phyloP scores from a whole-genome alignment of 192 early-diverging fungal species.

The Neocallimastix lanati region DNA sequence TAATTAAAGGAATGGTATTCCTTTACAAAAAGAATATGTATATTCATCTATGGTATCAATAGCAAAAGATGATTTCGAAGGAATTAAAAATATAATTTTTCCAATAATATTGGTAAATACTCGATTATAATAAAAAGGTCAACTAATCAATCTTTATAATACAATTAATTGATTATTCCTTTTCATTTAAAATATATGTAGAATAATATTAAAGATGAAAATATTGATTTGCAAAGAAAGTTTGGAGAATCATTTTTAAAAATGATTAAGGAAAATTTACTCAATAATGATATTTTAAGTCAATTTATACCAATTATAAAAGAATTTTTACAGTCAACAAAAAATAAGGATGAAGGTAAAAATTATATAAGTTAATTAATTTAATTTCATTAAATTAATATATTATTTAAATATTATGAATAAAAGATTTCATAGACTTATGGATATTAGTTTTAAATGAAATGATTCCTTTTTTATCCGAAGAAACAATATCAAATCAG shows the following conservation, averaged over 20 bases:
- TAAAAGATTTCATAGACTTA: background rate
- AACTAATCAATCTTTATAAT: too few relatives aligned
- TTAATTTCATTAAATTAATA: too few relatives aligned
- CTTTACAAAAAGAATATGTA: background rate
- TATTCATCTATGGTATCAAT: background rate
- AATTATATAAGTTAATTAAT: too few relatives aligned
- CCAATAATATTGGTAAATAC: background rate
- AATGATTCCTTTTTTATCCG: background rate
- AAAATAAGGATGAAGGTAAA: background rate
- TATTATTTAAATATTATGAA: too few relatives aligned
- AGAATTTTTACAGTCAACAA: background rate
- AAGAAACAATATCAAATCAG: background rate
- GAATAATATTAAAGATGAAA: background rate
- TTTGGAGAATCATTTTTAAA: background rate
- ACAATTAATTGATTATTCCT: too few relatives aligned
- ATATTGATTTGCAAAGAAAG: background rate
- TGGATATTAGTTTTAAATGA: background rate
- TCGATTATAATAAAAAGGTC: too few relatives aligned
- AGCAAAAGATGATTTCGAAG: background rate
- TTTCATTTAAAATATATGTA: too few relatives aligned
- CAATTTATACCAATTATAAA: background rate
- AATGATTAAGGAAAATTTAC: background rate
- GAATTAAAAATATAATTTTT: background rate
- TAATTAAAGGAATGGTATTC: background rate
- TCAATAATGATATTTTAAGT: background rate